phyloP scores from a whole-genome alignment of 2,329 filamentous ascomycete genomes.

The Epichloe sibirici region DNA sequence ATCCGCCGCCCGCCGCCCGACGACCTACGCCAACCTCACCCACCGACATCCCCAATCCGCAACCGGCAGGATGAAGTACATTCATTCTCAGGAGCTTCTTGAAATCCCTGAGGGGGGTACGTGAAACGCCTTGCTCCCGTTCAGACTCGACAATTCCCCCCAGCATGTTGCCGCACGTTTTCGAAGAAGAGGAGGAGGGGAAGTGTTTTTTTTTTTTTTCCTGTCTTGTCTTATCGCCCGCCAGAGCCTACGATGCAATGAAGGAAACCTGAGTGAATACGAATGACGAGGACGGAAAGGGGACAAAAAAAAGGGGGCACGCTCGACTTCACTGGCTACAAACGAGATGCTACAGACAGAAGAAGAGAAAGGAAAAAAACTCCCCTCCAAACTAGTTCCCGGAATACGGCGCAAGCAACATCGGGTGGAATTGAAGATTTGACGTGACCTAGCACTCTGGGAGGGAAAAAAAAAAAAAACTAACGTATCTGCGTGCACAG shows the following conservation, averaged over 20 bases:
- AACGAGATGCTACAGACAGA: background rate
- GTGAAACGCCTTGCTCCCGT: slow-evolving; percentile 26
- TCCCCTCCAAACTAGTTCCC: background rate
- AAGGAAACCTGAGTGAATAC: background rate
- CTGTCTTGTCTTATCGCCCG: too few species aligned
- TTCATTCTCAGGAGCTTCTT: slow-evolving; percentile 94
- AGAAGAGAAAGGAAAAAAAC: background rate
- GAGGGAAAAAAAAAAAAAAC: slow-evolving; percentile 2
- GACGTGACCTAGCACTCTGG: background rate
- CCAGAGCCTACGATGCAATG: background rate
- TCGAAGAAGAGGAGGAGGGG: background rate
- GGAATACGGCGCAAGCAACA: slow-evolving; percentile 2
- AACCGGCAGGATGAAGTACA: slow-evolving; percentile 94
- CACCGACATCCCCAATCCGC: slow-evolving; percentile 30
- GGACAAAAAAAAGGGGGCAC: background rate
- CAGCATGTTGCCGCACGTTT: background rate
- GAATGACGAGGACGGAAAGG: too few species aligned
- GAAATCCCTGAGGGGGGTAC: slow-evolving; percentile 93
- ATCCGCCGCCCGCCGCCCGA: slow-evolving; percentile 16
- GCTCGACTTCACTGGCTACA: background rate
- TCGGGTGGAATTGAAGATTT: background rate
- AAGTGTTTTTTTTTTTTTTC: background rate
- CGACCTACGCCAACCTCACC: slow-evolving; percentile 29
- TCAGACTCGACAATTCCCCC: background rate
- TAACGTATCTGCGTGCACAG: slow-evolving; percentile 38